These are phyloP conservation scores for Discostella pseudostelligera DNA, from an alignment of 108 stramenopile species.

Conservation along the genomic window DNA sequence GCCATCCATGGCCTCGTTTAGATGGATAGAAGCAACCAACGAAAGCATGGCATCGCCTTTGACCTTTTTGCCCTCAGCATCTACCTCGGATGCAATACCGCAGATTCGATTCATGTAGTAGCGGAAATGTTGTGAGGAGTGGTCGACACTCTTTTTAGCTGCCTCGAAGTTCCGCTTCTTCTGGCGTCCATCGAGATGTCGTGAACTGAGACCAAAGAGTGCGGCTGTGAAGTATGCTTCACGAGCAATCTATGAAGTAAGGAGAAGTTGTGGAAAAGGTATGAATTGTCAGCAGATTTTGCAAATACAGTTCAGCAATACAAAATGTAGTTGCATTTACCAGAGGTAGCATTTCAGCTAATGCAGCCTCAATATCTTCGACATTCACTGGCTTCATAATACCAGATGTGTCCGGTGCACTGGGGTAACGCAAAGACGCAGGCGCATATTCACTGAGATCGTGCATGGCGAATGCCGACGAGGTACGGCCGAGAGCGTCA, in stretches of 20 bases:
- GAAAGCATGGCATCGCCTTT: slow-evolving; percentile 81
- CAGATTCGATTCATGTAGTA: slow-evolving; percentile 84
- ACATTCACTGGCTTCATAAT: slow-evolving; percentile 72
- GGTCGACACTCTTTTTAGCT: slow-evolving; percentile 77
- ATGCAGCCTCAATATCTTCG: slow-evolving; percentile 66
- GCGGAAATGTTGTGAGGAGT: slow-evolving; percentile 78
- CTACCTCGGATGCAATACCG: slow-evolving; percentile 72
- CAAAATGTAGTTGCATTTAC: slow-evolving; percentile 18
- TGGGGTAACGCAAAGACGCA: slow-evolving; percentile 30
- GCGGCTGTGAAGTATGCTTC: slow-evolving; percentile 89
- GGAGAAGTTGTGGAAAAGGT: background rate
- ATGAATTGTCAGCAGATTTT: background rate
- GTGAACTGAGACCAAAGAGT: slow-evolving; percentile 76
- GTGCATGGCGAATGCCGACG: slow-evolving; percentile 52
- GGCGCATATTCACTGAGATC: slow-evolving; percentile 76
- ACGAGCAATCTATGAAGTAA: slow-evolving; percentile 61
- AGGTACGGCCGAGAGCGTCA: slow-evolving; percentile 24
- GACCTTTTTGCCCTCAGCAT: slow-evolving; percentile 49
- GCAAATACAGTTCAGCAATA: background rate
- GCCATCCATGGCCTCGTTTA: slow-evolving; percentile 87
- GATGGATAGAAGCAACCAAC: slow-evolving; percentile 76
- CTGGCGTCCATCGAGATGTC: slow-evolving; percentile 81
- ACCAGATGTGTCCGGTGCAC: slow-evolving; percentile 32
- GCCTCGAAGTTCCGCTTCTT: slow-evolving; percentile 89
- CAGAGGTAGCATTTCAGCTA: slow-evolving; percentile 73